Evolutionary conservation across 2,329 filamentous ascomycete genomes (phyloP).

Genomic region (Curvularia hawaiiensis): DNA sequence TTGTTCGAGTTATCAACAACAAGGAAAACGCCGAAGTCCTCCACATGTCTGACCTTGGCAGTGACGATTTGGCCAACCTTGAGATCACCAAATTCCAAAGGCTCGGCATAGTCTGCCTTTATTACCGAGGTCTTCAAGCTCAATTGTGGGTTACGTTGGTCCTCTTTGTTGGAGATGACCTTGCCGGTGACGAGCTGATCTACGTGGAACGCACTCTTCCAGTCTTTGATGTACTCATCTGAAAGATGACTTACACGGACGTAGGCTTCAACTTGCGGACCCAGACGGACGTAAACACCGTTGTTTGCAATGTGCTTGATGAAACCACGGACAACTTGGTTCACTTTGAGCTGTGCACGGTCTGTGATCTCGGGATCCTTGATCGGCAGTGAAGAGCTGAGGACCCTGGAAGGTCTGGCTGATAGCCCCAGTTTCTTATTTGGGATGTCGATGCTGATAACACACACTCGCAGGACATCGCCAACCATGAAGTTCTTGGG

Average conservation of each 20-base stretch:
- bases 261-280: conserved; percentile 79
- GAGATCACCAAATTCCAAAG: conserved; percentile 76
- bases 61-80: conserved; percentile 81
- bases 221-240: conserved; percentile 90
- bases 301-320: conserved; percentile 89
- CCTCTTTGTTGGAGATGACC: conserved; percentile 72
- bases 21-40: conserved; percentile 94
- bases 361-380: conserved; percentile 79
- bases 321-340: conserved; percentile 87
- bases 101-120: conserved; percentile 76
- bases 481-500: conserved; percentile 79
- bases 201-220: conserved; percentile 86
- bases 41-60: conserved; percentile 89
- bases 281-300: conserved; percentile 84
- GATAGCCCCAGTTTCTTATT: conserved; percentile 89
- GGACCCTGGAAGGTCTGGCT: conserved; percentile 81
- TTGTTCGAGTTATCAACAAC: conserved; percentile 85
- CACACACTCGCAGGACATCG: conserved; percentile 84
- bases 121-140: conserved; percentile 85
- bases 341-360: conserved; percentile 71
- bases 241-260: conserved; percentile 88
- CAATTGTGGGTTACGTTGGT: conserved; percentile 76
- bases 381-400: conserved; percentile 82
- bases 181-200: conserved; percentile 92
- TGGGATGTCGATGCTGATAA: conserved; percentile 76